phyloP scores from a whole-genome alignment of 768 basidiomycete genomes.

The Pleurotus tuber-regium region DNA sequence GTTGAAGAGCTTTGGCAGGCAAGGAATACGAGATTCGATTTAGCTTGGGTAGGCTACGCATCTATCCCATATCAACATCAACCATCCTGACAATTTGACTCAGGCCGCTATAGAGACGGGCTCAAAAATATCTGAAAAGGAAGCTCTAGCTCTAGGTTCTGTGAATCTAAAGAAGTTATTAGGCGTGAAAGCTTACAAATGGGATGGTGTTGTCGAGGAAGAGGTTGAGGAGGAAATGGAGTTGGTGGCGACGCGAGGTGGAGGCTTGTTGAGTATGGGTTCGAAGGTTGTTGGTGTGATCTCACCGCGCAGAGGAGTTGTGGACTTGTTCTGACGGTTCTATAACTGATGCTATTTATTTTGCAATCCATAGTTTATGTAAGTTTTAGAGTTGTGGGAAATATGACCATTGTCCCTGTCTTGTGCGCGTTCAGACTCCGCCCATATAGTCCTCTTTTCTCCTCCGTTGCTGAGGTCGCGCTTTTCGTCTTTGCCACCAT shows the following conservation, averaged over 20 bases:
- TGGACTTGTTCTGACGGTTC: constrained; percentile 22
- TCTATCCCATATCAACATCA: neutral
- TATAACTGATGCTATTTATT: too few species aligned
- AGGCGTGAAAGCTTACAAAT: constrained; percentile 35
- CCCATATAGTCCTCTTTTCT: constrained; percentile 1
- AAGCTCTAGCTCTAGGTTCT: constrained; percentile 46
- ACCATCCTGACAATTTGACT: neutral
- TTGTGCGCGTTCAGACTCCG: constrained; percentile 4
- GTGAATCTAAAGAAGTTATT: constrained; percentile 41
- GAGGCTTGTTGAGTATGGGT: constrained; percentile 46
- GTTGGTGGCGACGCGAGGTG: constrained; percentile 56
- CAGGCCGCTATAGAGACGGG: constrained; percentile 46
- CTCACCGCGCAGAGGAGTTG: constrained; percentile 38
- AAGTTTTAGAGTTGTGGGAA: too few species aligned
- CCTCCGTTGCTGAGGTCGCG: neutral
- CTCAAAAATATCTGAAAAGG: constrained; percentile 34
- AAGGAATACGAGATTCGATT: constrained; percentile 75
- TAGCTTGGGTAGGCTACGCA: constrained; percentile 67
- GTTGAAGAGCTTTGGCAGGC: constrained; percentile 57
- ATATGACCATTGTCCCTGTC: too few species aligned
- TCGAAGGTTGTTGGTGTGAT: constrained; percentile 53
- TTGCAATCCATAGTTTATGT: too few species aligned
- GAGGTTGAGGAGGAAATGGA: constrained; percentile 43
- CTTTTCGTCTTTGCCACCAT: constrained; percentile 2
- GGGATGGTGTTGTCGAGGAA: neutral